Conservation (phyloP, 192 early-diverging fungal genomes). For the Chytriomyces sp. region DNA sequence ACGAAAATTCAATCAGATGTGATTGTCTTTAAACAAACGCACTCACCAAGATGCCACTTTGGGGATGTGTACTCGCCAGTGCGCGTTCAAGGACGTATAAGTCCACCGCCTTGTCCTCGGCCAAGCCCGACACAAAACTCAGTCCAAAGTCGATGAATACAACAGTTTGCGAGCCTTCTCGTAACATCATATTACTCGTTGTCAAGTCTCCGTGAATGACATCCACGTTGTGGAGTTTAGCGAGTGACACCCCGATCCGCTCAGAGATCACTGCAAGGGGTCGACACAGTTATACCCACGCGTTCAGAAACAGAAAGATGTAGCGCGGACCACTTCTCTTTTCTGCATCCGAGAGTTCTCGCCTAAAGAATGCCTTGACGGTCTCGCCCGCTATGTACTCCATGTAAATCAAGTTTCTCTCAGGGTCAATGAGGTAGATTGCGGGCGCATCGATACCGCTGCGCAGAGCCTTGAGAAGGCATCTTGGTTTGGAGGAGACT, state of each 20-base stretch:
- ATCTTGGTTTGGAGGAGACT: constrained; percentile 68
- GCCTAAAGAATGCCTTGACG: constrained; percentile 55
- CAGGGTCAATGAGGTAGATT: constrained; percentile 78
- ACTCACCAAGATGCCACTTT: constrained; percentile 31
- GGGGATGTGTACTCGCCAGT: constrained; percentile 90
- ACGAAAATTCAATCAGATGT: not conserved
- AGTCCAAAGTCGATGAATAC: constrained; percentile 97
- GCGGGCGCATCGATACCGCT: constrained; percentile 80
- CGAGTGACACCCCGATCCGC: constrained; percentile 60
- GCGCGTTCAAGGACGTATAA: constrained; percentile 97
- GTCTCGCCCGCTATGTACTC: constrained; percentile 82
- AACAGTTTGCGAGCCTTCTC: constrained; percentile 51
- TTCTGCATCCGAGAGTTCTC: constrained; percentile 14
- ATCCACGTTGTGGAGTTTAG: constrained; percentile 79
- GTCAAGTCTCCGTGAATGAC: constrained; percentile 97
- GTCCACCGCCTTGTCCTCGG: constrained; percentile 98
- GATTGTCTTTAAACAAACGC: not conserved
- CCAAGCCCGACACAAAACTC: constrained; percentile 77
- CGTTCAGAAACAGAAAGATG: too few relatives aligned
- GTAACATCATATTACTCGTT: constrained; percentile 89
- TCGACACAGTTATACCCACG: too few relatives aligned
- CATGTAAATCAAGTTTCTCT: constrained; percentile 80
- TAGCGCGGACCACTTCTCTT: constrained; percentile 13
- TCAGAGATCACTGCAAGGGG: constrained; percentile 12
- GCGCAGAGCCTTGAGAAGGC: constrained; percentile 70